Conservation (phyloP, 2,329 filamentous ascomycete species). For the Xylaria multiplex region DNA sequence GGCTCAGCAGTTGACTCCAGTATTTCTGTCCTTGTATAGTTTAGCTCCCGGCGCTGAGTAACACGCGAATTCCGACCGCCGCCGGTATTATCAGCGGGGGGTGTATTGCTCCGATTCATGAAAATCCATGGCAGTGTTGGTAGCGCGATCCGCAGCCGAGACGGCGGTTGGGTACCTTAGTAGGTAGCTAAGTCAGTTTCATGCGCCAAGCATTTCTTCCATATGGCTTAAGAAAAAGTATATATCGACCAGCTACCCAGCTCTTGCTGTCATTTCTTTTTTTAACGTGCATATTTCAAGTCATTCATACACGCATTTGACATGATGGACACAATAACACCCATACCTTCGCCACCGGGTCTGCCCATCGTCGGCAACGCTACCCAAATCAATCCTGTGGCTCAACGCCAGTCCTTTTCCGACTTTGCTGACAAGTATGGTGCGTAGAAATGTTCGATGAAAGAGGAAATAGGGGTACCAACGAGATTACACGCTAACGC, state of each 20-base stretch:
- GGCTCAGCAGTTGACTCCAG: constrained; percentile 15
- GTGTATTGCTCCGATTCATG: constrained; percentile 27
- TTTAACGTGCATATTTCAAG: neutral
- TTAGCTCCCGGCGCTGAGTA: constrained; percentile 13
- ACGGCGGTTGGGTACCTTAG: neutral
- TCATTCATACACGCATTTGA: neutral
- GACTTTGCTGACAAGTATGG: constrained; percentile 73
- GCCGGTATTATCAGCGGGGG: constrained; percentile 18
- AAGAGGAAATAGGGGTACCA: neutral
- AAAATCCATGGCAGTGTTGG: neutral
- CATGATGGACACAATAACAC: constrained; percentile 43
- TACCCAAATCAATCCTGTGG: constrained; percentile 68
- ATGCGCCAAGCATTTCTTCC: constrained; percentile 19
- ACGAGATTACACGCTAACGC: constrained; percentile 28
- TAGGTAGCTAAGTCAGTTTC: neutral
- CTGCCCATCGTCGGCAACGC: constrained; percentile 74
- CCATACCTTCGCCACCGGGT: constrained; percentile 72
- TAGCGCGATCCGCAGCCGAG: constrained; percentile 7
- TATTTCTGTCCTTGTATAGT: neutral
- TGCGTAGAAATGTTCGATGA: constrained; percentile 47
- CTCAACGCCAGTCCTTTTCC: constrained; percentile 64
- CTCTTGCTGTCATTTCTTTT: neutral
- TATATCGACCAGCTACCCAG: constrained; percentile 21
- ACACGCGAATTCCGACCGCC: constrained; percentile 25
- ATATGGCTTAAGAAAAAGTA: constrained; percentile 6